Evolutionary conservation across 2,329 filamentous ascomycete species (phyloP), one percentile per base, ranked within the genome.

Genomic region (Phoma herbarum): DNA sequence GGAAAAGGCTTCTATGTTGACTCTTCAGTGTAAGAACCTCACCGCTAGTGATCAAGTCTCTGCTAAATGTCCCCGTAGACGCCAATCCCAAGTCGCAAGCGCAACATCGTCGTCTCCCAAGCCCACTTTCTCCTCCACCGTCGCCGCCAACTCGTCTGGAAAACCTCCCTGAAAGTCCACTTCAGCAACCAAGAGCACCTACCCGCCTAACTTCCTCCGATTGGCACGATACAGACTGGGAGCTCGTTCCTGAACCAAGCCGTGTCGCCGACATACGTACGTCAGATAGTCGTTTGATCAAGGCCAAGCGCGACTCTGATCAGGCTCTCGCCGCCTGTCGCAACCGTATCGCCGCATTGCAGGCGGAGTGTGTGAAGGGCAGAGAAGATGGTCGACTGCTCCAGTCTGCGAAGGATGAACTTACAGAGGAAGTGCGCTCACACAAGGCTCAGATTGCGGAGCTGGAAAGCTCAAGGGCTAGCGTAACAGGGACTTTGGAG

Each of bases 281-380:
- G 1, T 68, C 69, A 9, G 71, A 77, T 33, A 72, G 70, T 39
- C 72, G 74, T 12, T 61, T 77, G 33, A 73, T 76, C 57, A 70
- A 67, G 44, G 75, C 75, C 23, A 77, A 77, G 54, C 70, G 67
- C 25, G 74, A 76, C 56, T 77, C 75, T 4, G 73, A 77, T 23
- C 72, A 70, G 47, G 75, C 75, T 18, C 70, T 78, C n/a, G 53
- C 70, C 25, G 65, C 70, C 14, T 77, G 75, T 55, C 72, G 75
- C 25, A 67, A 59, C 35, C 66, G 75, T n/a, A 77, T 77, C 23
- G 65, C 68, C 42, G 63, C 72, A 23, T 59, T 78, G 44, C 73
- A 75, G 53, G 61, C 65, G 10, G 73, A 75, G 46, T 75, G 71
- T 52, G 48, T 59, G 25, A 69, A 66, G 41, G 69, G 65, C 45